A percentile compares a stretch with the other conserved stretches of the same genome.
Evolutionary conservation across 2,329 filamentous ascomycete species (phyloP).

Genomic region (Diaporthe sp.): DNA sequence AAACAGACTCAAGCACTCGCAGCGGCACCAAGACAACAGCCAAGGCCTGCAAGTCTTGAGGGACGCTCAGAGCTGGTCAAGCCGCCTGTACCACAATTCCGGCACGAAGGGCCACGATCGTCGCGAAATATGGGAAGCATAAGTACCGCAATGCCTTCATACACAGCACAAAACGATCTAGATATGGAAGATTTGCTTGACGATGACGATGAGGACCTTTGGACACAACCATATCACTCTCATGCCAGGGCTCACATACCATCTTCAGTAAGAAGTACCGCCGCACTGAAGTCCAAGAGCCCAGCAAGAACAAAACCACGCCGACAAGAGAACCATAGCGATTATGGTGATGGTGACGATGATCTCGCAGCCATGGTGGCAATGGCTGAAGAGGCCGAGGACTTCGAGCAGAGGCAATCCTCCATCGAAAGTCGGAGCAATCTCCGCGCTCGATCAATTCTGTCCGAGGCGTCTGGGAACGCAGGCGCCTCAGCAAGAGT

Average conservation of each 20-base stretch:
- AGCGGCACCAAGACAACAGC: slow-evolving; percentile 33
- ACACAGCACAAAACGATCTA: slow-evolving; percentile 13
- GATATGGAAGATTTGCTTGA: slow-evolving; percentile 44
- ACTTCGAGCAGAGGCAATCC: slow-evolving; percentile 61
- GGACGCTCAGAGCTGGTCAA: slow-evolving; percentile 34
- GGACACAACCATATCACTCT: slow-evolving; percentile 27
- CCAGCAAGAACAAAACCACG: slow-evolving; percentile 43
- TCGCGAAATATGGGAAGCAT: slow-evolving; percentile 1
- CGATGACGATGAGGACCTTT: slow-evolving; percentile 44
- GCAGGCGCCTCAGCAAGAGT: slow-evolving; percentile 50
- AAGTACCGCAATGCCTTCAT: slow-evolving; percentile 13
- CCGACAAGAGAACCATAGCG: slow-evolving; percentile 48
- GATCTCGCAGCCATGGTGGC: slow-evolving; percentile 65
- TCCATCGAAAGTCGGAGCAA: slow-evolving; percentile 46
- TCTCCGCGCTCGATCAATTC: slow-evolving; percentile 52
- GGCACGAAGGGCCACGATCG: slow-evolving; percentile 39
- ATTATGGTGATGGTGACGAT: slow-evolving; percentile 55
- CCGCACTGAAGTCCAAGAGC: slow-evolving; percentile 40
- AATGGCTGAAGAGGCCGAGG: slow-evolving; percentile 65
- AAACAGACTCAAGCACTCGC: slow-evolving; percentile 64
- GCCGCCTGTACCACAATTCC: slow-evolving; percentile 40
- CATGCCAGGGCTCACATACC: slow-evolving; percentile 17
- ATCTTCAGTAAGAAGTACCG: slow-evolving; percentile 28
- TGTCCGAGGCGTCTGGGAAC: slow-evolving; percentile 67
- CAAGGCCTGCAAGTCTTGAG: slow-evolving; percentile 36